Conservation (phyloP, 1,284 basidiomycete species). For the Ganoderma sinense region DNA sequence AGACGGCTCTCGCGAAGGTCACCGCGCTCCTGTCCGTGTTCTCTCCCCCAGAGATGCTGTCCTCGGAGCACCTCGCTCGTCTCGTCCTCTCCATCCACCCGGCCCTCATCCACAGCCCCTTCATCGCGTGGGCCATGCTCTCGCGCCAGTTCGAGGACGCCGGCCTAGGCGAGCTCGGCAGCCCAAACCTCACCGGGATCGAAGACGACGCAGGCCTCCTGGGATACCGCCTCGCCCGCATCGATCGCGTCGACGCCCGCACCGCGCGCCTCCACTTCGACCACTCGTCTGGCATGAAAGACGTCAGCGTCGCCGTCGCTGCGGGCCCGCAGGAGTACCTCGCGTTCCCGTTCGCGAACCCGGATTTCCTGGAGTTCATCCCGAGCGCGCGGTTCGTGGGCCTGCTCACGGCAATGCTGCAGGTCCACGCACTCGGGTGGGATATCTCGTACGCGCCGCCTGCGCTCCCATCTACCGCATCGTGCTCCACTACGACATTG, state of each 20-base stretch:
- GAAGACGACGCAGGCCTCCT: conserved; percentile 56
- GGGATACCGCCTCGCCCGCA: conserved; percentile 54
- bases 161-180: conserved; percentile 60
- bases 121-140: conserved; percentile 68
- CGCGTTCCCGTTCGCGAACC: conserved; percentile 33
- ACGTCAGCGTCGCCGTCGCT: conserved; percentile 48
- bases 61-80: conserved; percentile 57
- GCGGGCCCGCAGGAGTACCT: conserved; percentile 51
- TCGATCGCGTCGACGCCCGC: conserved; percentile 48
- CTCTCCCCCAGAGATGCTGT: conserved; percentile 48
- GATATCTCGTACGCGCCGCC: conserved; percentile 47
- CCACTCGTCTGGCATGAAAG: conserved; percentile 36
- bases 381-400: conserved; percentile 44
- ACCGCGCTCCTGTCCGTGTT: conserved; percentile 52
- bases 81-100: conserved; percentile 65
- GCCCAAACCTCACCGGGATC: conserved; percentile 48
- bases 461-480: conserved; percentile 43
- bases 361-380: conserved; percentile 36
- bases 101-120: conserved; percentile 57
- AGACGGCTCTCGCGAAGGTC: conserved; percentile 65
- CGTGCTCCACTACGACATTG: conserved; percentile 45
- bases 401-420: conserved; percentile 43
- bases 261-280: conserved; percentile 54
- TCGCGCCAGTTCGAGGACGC: conserved; percentile 59
- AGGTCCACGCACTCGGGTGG: conserved; percentile 45